Evolutionary conservation across 306 rosid species (phyloP).

Genomic region (Sicyos edulis): DNA sequence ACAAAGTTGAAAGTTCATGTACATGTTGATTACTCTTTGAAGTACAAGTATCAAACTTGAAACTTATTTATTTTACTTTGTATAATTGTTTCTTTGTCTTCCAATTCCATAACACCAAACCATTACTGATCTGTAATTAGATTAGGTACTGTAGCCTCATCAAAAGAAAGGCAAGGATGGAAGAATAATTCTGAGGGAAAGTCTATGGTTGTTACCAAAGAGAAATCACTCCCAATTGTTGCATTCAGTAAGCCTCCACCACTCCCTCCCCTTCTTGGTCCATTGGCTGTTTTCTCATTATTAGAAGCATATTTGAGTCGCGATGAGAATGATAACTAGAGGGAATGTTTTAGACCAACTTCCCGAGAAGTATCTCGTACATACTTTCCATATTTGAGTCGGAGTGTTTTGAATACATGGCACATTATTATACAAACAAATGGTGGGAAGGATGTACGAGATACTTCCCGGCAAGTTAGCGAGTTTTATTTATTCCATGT

Average conservation of each 20-base stretch:
- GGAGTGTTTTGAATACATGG: no score
- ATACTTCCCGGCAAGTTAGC: no score
- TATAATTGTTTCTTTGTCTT: neutral
- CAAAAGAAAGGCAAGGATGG: constrained; percentile 37
- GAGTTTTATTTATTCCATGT: no score
- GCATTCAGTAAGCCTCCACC: constrained; percentile 59
- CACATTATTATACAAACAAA: no score
- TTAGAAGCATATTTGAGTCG: constrained; percentile 38
- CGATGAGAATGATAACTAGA: constrained; percentile 34
- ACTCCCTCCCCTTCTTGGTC: constrained; percentile 59
- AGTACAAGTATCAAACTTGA: no score
- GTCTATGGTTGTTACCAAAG: constrained; percentile 29
- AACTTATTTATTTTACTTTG: no score
- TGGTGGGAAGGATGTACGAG: no score
- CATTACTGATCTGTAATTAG: neutral
- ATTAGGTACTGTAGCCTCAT: constrained; percentile 39
- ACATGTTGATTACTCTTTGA: no score
- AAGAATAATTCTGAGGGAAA: constrained; percentile 31
- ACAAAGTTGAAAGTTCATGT: no score
- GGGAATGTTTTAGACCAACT: constrained; percentile 23
- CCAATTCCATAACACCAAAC: neutral
- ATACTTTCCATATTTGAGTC: no score
- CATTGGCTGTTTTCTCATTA: constrained; percentile 46
- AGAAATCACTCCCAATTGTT: constrained; percentile 45
- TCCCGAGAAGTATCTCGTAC: no score